These are phyloP conservation scores for Coemansia sp. DNA, from an alignment of 192 early-diverging fungal species.

Conservation along the genomic window DNA sequence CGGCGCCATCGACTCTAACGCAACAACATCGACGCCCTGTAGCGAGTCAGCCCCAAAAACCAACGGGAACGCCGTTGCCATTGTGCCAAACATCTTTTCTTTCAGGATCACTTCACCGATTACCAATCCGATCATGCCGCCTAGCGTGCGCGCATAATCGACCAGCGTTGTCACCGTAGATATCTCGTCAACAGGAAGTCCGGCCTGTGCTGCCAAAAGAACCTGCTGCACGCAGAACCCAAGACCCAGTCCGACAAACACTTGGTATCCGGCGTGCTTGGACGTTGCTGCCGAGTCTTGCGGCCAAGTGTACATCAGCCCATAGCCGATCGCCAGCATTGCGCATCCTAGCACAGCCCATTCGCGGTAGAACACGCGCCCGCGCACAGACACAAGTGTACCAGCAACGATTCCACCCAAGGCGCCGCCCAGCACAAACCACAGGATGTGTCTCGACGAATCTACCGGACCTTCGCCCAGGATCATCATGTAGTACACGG, in stretches of 20 bases:
- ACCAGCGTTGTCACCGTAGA: constrained; percentile 49
- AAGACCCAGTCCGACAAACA: constrained; percentile 40
- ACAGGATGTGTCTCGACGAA: constrained; percentile 35
- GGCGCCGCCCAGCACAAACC: constrained; percentile 33
- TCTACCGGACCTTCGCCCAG: constrained; percentile 17
- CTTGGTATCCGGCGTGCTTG: constrained; percentile 31
- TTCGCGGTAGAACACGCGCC: constrained; percentile 37
- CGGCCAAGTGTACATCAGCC: constrained; percentile 44
- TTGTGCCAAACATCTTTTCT: constrained; percentile 39
- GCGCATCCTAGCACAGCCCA: constrained; percentile 37
- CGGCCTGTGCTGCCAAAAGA: constrained; percentile 41
- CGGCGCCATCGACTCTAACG: constrained; percentile 32
- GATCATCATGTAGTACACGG: constrained; percentile 46
- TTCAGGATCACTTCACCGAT: constrained; percentile 48
- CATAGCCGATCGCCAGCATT: constrained; percentile 42
- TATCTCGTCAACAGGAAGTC: constrained; percentile 34
- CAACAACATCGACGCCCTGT: constrained; percentile 39
- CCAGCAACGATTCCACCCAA: constrained; percentile 30
- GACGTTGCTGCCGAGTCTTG: constrained; percentile 10
- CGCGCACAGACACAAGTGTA: constrained; percentile 19
- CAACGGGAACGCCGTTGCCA: constrained; percentile 14
- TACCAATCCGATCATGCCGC: constrained; percentile 52
- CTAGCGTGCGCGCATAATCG: constrained; percentile 49
- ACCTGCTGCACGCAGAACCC: constrained; percentile 53
- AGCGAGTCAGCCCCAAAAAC: constrained; percentile 8